A percentile compares a stretch with the other conserved stretches of the same genome.
Evolutionary conservation across 2,329 filamentous ascomycete species (phyloP).

Genomic region (Colletotrichum tanaceti): DNA sequence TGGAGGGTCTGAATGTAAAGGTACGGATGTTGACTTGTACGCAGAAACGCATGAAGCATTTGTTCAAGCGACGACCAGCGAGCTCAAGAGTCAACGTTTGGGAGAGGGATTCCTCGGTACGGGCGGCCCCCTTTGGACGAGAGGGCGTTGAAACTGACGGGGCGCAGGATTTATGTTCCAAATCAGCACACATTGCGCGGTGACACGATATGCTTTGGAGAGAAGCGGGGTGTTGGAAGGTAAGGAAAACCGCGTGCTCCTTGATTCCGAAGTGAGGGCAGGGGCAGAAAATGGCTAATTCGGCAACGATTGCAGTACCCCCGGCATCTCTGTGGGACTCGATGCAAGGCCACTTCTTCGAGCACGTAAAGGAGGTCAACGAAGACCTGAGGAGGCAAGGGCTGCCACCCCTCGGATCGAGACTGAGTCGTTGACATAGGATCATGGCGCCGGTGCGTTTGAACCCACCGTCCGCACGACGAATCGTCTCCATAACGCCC

Average conservation of each 20-base stretch:
- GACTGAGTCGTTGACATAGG: not conserved
- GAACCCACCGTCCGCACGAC: not conserved
- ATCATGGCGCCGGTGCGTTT: not conserved
- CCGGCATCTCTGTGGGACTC: constrained; percentile 41
- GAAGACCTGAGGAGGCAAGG: constrained; percentile 33
- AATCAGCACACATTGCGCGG: constrained; percentile 43
- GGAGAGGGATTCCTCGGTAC: constrained; percentile 44
- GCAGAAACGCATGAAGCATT: constrained; percentile 44
- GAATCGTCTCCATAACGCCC: too few relatives aligned
- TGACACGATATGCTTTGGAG: constrained; percentile 43
- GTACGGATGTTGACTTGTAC: not conserved
- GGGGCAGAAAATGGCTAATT: constrained; percentile 1
- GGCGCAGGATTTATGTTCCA: constrained; percentile 48
- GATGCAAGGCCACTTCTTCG: constrained; percentile 43
- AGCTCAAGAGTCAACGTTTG: constrained; percentile 42
- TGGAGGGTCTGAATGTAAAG: constrained; percentile 24
- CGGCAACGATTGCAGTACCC: constrained; percentile 33
- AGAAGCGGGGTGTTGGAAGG: constrained; percentile 41
- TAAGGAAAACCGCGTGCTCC: not conserved
- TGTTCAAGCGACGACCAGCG: constrained; percentile 40
- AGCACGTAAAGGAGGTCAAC: constrained; percentile 41
- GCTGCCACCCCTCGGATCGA: constrained; percentile 11
- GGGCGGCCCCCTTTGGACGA: not conserved
- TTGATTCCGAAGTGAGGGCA: not conserved
- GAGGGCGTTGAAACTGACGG: constrained; percentile 47